Evolutionary conservation across 208 protist genomes (phyloP).

Genomic region (Leishmania aethiopica): DNA sequence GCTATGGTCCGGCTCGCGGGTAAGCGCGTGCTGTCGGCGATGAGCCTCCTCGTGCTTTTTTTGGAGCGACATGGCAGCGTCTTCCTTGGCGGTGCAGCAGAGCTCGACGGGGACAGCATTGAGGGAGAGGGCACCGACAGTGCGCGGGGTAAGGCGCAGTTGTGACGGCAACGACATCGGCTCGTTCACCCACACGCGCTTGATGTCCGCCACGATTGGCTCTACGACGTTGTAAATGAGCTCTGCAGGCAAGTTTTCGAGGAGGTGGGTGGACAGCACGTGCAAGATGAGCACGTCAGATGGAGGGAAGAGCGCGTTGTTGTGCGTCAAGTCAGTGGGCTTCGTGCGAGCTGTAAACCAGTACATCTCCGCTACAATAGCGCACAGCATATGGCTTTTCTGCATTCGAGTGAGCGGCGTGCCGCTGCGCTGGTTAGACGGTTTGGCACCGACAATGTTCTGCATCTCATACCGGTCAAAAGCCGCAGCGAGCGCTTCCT

Average conservation of each 20-base stretch:
- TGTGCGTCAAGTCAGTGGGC: constrained; percentile 84
- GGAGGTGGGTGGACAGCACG: constrained; percentile 72
- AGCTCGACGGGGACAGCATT: constrained; percentile 25
- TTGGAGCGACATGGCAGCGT: not conserved
- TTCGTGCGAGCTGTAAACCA: constrained; percentile 86
- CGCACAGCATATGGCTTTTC: constrained; percentile 76
- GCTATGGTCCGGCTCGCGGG: constrained; percentile 29
- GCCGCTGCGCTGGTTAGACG: constrained; percentile 5
- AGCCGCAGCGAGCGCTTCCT: constrained; percentile 37
- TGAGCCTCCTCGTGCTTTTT: constrained; percentile 16
- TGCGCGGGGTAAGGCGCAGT: constrained; percentile 59
- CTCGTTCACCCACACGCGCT: constrained; percentile 72
- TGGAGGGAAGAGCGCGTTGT: constrained; percentile 90
- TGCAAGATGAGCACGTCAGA: constrained; percentile 90
- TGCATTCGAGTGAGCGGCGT: constrained; percentile 11
- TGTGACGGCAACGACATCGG: constrained; percentile 83
- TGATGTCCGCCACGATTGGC: constrained; percentile 50
- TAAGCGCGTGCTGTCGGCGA: constrained; percentile 28
- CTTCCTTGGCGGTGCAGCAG: not conserved
- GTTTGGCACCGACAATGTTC: constrained; percentile 30
- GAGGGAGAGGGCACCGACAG: constrained; percentile 53
- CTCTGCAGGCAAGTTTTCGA: constrained; percentile 83
- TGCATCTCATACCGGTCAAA: constrained; percentile 63
- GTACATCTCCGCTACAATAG: constrained; percentile 80
- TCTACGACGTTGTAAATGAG: constrained; percentile 61